phyloP scores from a whole-genome alignment of 169 alveolate genomes.

The Toxoplasma gondii region DNA sequence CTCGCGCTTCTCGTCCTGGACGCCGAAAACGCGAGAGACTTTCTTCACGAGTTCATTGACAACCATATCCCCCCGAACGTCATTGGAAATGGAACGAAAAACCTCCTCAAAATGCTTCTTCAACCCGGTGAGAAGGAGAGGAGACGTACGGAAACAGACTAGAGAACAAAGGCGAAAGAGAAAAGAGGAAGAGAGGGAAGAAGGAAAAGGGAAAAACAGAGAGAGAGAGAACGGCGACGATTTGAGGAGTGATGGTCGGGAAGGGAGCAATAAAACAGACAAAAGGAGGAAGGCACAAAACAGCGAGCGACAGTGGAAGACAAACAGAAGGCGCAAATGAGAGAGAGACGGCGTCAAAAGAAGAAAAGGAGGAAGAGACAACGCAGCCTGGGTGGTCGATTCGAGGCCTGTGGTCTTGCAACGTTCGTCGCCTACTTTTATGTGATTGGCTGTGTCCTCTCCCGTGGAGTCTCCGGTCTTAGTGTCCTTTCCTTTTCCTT shows the following conservation, averaged over 20 bases:
- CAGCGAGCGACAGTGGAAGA: too few species aligned
- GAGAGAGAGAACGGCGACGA: background rate
- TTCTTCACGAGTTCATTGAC: constrained; percentile 4
- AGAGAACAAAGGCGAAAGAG: background rate
- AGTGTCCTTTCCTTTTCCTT: too few species aligned
- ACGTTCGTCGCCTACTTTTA: too few species aligned
- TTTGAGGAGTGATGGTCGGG: background rate
- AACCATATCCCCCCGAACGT: background rate
- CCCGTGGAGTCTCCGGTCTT: too few species aligned
- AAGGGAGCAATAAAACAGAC: too few species aligned
- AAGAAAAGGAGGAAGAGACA: too few species aligned
- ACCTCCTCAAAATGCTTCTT: constrained; percentile 33
- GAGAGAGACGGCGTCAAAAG: too few species aligned
- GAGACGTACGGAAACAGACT: background rate
- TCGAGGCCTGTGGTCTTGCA: too few species aligned
- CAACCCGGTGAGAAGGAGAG: constrained; percentile 1
- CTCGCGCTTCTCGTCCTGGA: constrained; percentile 2
- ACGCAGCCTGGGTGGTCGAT: too few species aligned
- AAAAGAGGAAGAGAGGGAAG: background rate
- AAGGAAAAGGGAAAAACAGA: background rate
- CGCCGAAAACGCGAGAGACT: background rate
- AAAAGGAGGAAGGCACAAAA: too few species aligned
- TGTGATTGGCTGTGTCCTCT: too few species aligned
- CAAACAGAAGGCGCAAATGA: too few species aligned
- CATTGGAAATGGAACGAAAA: background rate